Base-by-base conservation (phyloP, 2,329 filamentous ascomycete genomes). In the Lasiodiplodia sp. region DNA sequence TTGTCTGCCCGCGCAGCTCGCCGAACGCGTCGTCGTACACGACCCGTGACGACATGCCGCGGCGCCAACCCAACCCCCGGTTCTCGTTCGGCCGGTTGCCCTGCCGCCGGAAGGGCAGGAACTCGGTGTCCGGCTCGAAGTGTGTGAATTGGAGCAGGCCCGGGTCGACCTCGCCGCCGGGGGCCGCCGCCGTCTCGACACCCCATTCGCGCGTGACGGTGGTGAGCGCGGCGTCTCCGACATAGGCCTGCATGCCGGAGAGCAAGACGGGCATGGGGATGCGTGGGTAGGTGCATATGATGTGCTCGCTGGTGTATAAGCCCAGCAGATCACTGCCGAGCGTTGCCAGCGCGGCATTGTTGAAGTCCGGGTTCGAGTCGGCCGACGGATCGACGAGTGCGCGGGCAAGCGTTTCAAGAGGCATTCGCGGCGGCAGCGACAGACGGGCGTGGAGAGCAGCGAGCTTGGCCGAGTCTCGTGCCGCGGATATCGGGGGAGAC, bases 401-500 rank as follows among this genome's bases (percentile, higher is more conserved):
- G 70, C 95, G 89, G 70, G 93, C 94, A 72, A 99, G 88, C 5
- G 92, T 95, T 83, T 96, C 87, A 70, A 97, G 82, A 44, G 96
- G 95, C 71, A 98, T 87, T 81, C 91, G 92, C 71, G 88, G 86
- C 28, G 94, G 91, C 68, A 99, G 89, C 51, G 89, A 89, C 70
- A 99, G 88, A 80, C 96, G 92, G 74, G 94, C 93, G 80, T 97
- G 94, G 56, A 99, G 88, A 72, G 96, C 94, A 72, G 94, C 90
- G 74, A 99, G 91, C 84, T 97, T 98, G 71, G 94, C 90, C 57
- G 95, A 98, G 72, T 85, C 80, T 70, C 85, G 82, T 53, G 93
- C 91, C 72, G 86, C 86, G 74, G 87, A 83, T 72, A 90, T 88
- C 67, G 87, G 87, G 72, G 93, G 93, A 75, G 93, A 95, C 66